A percentile compares a stretch with the other conserved stretches of the same genome.
Evolutionary conservation across 192 early-diverging fungal species (phyloP).

Genomic region (Obelidium mucronatum): DNA sequence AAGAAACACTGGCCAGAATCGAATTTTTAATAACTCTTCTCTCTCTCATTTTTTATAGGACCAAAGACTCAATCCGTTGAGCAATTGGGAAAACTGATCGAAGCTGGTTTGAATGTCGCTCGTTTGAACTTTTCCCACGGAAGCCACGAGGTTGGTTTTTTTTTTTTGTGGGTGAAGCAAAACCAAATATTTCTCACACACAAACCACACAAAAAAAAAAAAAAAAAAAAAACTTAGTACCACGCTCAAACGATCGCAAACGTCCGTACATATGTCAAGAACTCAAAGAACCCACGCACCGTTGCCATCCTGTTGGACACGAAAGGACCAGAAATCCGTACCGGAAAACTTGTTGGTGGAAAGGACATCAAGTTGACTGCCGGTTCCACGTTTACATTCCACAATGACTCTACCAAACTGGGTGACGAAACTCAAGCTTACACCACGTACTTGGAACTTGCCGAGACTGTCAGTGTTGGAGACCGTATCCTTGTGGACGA

Average conservation of each 20-base stretch:
- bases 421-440: constrained; percentile 59
- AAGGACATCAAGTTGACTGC: constrained; percentile 50
- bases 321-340: constrained; percentile 65
- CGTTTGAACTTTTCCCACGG: constrained; percentile 69
- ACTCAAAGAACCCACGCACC: constrained; percentile 43
- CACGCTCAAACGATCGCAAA: constrained; percentile 57
- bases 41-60: constrained; percentile 39
- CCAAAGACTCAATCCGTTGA: constrained; percentile 63
- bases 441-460: constrained; percentile 56
- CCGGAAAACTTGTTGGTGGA: constrained; percentile 60
- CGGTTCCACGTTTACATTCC: constrained; percentile 56
- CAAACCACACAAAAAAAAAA: too few species aligned
- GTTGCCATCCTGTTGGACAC: constrained; percentile 65
- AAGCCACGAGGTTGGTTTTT: constrained; percentile 59
- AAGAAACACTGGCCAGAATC: too few species aligned
- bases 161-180: too few species aligned
- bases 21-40: too few species aligned
- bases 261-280: constrained; percentile 47
- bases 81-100: constrained; percentile 53
- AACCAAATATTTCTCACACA: too few species aligned
- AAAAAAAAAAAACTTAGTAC: too few species aligned
- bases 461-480: constrained; percentile 49
- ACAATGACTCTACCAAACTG: constrained; percentile 54
- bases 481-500: constrained; percentile 63
- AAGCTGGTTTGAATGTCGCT: constrained; percentile 62